Percentiles rank a stretch among this genome's conserved stretches.
These are phyloP conservation scores for Quercus suber DNA, from an alignment of 306 rosid species.

Conservation along the genomic window DNA sequence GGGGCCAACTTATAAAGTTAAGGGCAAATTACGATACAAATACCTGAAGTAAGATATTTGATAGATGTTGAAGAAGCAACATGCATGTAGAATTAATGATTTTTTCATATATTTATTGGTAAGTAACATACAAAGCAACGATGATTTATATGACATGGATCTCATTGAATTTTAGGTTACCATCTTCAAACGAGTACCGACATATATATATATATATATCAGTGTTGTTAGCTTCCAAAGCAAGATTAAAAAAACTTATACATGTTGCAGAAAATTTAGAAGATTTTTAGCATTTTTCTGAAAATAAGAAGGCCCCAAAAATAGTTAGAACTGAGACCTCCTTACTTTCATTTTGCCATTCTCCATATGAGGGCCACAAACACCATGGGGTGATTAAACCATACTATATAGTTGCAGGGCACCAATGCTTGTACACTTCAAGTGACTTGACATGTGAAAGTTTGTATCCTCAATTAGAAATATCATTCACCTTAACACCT, in stretches of 20 bases:
- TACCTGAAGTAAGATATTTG: background rate
- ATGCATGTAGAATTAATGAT: background rate
- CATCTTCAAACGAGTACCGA: background rate
- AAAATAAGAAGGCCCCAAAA: background rate
- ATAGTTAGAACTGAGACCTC: background rate
- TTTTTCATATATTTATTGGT: too few relatives aligned
- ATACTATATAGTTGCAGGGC: background rate
- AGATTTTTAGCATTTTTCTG: background rate
- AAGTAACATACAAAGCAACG: too few relatives aligned
- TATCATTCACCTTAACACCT: slow-evolving; percentile 47
- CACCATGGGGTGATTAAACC: background rate
- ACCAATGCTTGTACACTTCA: background rate
- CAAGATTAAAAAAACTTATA: background rate
- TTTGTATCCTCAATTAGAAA: background rate
- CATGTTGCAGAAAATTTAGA: background rate
- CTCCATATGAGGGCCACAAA: background rate
- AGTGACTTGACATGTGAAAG: background rate
- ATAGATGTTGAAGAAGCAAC: background rate
- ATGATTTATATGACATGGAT: background rate
- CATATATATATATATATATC: background rate
- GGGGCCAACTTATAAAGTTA: background rate
- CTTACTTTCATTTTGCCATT: background rate
- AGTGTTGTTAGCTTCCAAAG: background rate
- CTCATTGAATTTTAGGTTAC: background rate
- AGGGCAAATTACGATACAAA: background rate